Percentiles rank a stretch among this genome's conserved stretches.
Conservation (phyloP, 2,329 filamentous ascomycete genomes). For the Colletotrichum sp. region DNA sequence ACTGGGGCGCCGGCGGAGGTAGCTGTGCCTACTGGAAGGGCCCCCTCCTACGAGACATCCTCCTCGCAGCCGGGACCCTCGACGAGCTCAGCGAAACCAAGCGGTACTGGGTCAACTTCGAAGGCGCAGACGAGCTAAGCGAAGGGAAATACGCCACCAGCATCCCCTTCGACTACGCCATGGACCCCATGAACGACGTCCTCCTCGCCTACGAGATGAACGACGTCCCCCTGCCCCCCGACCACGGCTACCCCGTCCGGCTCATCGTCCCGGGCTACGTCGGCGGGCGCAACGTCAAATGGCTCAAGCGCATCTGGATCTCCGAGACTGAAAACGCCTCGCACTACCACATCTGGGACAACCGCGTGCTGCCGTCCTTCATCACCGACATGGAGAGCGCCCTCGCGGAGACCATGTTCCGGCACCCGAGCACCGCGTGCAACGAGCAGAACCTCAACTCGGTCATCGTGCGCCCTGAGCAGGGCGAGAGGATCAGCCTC, state of each 20-base stretch:
- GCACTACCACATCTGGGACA: conserved; percentile 56
- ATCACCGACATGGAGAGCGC: conserved; percentile 53
- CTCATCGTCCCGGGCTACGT: conserved; percentile 47
- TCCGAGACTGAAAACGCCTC: conserved; percentile 47
- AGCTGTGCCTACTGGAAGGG: conserved; percentile 59
- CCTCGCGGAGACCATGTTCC: conserved; percentile 50
- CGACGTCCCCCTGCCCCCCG: conserved; percentile 41
- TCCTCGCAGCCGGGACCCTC: conserved; percentile 43
- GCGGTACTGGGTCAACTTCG: conserved; percentile 50
- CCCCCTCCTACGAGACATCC: conserved; percentile 46
- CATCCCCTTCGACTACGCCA: conserved; percentile 52
- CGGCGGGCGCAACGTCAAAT: conserved; percentile 51
- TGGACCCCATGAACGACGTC: conserved; percentile 52
- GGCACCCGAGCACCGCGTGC: conserved; percentile 51
- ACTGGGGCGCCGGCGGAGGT: conserved; percentile 49
- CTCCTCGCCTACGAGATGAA: conserved; percentile 55
- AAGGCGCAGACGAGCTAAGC: conserved; percentile 51
- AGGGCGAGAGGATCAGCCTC: conserved; percentile 48
- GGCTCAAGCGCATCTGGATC: conserved; percentile 47
- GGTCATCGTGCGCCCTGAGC: conserved; percentile 48
- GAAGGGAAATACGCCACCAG: conserved; percentile 54
- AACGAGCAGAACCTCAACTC: conserved; percentile 56
- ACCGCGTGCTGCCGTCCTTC: conserved; percentile 55
- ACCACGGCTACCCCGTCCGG: conserved; percentile 51
- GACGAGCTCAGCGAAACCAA: conserved; percentile 3